Evolutionary conservation across 345 rosid genomes (phyloP), one percentile per base, ranked within the genome.

Genomic region (Camelina neglecta): DNA sequence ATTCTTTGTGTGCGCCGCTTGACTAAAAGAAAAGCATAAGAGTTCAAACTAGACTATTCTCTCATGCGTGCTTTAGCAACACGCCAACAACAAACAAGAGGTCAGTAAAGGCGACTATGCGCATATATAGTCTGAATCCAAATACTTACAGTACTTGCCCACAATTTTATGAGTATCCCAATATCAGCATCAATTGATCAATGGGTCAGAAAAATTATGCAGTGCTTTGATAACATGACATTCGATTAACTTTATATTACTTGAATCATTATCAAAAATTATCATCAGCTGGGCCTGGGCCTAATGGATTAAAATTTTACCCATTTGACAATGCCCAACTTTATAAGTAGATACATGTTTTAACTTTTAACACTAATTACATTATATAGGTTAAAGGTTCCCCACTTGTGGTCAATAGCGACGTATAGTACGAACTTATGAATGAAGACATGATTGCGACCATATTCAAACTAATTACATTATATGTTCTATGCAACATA

Each of bases 381-480:
- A 26, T 26, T 18, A 21, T 29, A 29, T 29, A 29, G 29, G 29
- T 26, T 26, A 26, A 3, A 4, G 31, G 31, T 29, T 18, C 18
- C 18, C 18, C 31, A 29, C 29, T 26, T 21, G 23, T 21, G 23
- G 23, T 26, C 29, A 26, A 20, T 18, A 50, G 20, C 47, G 20
- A 50, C 23, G 54, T 64, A 64, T 2, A 65, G 9, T 67, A 67
- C 3, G 29, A 47, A 48, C 44, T 59, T 59, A 75, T 48, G 79
- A 67, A 75, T 50, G 38, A 18, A 68, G 74, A 75, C 79, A 68
- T 31, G 7, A 60, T 68, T 68, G 39, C 18, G 49, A 33, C 74
- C 54, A 50, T 60, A 60, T 75, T 5, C 47, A 55, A 33, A 24
- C 41, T 51, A 21, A 51, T 15, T 36, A 36, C 16, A 2, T 11